phyloP scores from a whole-genome alignment of 108 stramenopile species.

The Nitzschia sp. region DNA sequence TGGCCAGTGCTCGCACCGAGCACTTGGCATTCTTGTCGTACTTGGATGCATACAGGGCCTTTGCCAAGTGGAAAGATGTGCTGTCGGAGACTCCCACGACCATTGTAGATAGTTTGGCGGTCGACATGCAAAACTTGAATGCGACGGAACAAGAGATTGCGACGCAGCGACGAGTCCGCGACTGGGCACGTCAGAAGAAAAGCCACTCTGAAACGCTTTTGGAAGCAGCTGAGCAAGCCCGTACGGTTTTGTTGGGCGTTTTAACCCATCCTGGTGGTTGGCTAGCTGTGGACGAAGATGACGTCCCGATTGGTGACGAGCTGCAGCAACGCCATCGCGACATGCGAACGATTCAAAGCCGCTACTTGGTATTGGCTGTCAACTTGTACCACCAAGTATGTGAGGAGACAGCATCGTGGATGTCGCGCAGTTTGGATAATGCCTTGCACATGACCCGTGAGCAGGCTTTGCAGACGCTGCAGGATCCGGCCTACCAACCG shows the following conservation, averaged over 20 bases:
- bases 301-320: constrained; percentile 15
- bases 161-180: constrained; percentile 9
- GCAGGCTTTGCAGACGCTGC: constrained; percentile 41
- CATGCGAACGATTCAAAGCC: constrained; percentile 45
- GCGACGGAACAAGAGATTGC: constrained; percentile 54
- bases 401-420: constrained; percentile 71
- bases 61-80: constrained; percentile 40
- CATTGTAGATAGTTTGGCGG: neutral
- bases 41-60: constrained; percentile 41
- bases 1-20: constrained; percentile 35
- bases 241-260: constrained; percentile 51
- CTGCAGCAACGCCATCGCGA: constrained; percentile 42
- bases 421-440: constrained; percentile 60
- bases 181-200: constrained; percentile 41
- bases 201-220: constrained; percentile 40
- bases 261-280: constrained; percentile 72
- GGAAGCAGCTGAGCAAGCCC: constrained; percentile 53
- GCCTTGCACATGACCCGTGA: constrained; percentile 16
- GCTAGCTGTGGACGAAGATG: constrained; percentile 50
- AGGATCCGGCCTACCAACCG: constrained; percentile 46
- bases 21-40: constrained; percentile 39
- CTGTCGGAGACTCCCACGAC: constrained; percentile 19
- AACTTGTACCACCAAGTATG: constrained; percentile 66
- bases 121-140: constrained; percentile 27
- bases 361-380: constrained; percentile 53